phyloP scores from a whole-genome alignment of 2,329 filamentous ascomycete species.

The Setomelanomma holmii region DNA sequence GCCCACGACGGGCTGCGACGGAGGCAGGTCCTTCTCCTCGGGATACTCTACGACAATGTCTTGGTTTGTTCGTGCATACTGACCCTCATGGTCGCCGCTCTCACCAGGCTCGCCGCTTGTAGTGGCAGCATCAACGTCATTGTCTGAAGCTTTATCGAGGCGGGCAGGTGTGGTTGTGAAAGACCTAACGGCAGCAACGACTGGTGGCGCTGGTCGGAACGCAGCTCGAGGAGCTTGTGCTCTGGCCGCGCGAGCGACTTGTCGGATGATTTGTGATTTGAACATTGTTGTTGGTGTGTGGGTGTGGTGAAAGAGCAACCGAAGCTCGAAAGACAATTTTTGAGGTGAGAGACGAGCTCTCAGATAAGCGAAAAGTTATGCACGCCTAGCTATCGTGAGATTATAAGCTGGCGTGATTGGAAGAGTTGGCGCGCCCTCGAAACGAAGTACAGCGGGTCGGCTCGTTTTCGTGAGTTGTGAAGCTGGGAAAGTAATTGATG shows the following conservation, averaged over 20 bases:
- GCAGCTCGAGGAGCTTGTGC: constrained; percentile 37
- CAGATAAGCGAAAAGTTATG: constrained; percentile 13
- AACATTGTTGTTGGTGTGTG: constrained; percentile 34
- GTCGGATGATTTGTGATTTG: constrained; percentile 41
- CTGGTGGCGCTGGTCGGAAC: constrained; percentile 25
- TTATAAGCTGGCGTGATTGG: not conserved
- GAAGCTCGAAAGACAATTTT: constrained; percentile 3
- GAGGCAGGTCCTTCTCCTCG: constrained; percentile 74
- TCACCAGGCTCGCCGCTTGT: constrained; percentile 49
- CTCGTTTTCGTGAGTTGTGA: constrained; percentile 14
- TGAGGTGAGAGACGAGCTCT: constrained; percentile 2
- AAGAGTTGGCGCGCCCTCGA: not conserved
- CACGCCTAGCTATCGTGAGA: constrained; percentile 20
- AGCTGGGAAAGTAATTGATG: not conserved
- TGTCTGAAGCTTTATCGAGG: constrained; percentile 31
- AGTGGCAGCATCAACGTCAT: constrained; percentile 42
- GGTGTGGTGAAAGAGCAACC: constrained; percentile 9
- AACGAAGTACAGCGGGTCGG: constrained; percentile 11
- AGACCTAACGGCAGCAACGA: constrained; percentile 26
- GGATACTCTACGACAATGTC: constrained; percentile 81
- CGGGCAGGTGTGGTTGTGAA: constrained; percentile 39
- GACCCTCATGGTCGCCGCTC: constrained; percentile 64
- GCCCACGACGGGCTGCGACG: constrained; percentile 73
- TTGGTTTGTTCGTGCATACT: constrained; percentile 81
- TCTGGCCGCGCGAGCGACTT: constrained; percentile 34